Conservation (phyloP, 192 early-diverging fungal genomes). For the Backusella tuberculispora region DNA sequence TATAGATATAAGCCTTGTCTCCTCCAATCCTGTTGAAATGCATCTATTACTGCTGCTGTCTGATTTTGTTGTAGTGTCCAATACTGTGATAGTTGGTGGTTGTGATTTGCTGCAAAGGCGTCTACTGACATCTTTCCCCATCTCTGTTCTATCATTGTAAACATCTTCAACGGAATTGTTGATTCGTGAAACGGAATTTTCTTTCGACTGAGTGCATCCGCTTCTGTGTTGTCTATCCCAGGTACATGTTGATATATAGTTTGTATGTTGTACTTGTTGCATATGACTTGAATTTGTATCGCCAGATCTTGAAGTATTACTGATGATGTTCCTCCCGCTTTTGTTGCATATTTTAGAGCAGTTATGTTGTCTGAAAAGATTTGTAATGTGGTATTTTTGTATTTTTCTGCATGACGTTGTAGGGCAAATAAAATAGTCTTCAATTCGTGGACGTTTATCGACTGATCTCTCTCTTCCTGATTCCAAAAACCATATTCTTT, state of each 20-base stretch:
- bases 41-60: neutral
- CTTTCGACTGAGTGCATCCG: neutral
- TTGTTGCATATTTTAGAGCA: neutral
- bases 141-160: neutral
- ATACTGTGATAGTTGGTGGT: neutral
- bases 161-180: constrained; percentile 7
- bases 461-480: no score
- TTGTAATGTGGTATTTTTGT: neutral
- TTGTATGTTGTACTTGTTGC: neutral
- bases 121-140: neutral
- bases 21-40: constrained; percentile 7
- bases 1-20: constrained; percentile 10
- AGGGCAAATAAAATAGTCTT: constrained; percentile 13
- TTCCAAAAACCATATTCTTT: no score
- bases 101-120: neutral
- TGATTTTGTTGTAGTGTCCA: neutral
- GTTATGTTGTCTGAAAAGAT: constrained; percentile 21
- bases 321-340: constrained; percentile 12
- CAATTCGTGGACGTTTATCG: constrained; percentile 19
- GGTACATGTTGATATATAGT: constrained; percentile 1
- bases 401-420: constrained; percentile 1
- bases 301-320: neutral
- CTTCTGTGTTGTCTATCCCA: neutral
- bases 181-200: constrained; percentile 3
- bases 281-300: constrained; percentile 14